Evolutionary conservation across 2,329 filamentous ascomycete genomes (phyloP).

Genomic region (Rutstroemia sp.): DNA sequence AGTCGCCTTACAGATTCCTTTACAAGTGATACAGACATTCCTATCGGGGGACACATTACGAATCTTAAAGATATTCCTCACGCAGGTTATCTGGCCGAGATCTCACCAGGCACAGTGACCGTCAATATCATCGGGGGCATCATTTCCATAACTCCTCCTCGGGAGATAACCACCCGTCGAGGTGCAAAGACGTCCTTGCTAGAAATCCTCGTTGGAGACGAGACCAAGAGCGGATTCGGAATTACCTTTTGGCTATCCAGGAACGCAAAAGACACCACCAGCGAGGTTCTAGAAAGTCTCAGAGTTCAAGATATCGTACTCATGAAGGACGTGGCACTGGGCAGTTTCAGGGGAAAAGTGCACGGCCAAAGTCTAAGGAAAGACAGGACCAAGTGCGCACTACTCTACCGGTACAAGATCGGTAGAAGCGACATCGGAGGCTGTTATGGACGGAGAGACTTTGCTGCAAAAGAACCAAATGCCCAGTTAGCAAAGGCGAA

Average conservation of each 20-base stretch:
- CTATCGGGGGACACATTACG: constrained; percentile 38
- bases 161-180: constrained; percentile 60
- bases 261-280: constrained; percentile 22
- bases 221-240: constrained; percentile 72
- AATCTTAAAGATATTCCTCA: constrained; percentile 65
- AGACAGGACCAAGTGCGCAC: constrained; percentile 59
- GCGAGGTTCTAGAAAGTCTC: constrained; percentile 37
- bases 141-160: constrained; percentile 61
- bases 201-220: constrained; percentile 77
- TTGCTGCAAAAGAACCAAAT: constrained; percentile 31
- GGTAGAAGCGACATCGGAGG: constrained; percentile 47
- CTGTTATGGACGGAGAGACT: constrained; percentile 46
- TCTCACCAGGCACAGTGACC: constrained; percentile 74
- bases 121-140: constrained; percentile 76
- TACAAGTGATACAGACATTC: constrained; percentile 13
- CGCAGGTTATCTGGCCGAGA: constrained; percentile 55
- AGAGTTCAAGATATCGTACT: constrained; percentile 71
- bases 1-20: background rate
- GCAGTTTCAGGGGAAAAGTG: constrained; percentile 67
- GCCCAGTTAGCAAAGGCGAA: constrained; percentile 56
- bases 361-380: constrained; percentile 76
- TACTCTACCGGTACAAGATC: constrained; percentile 52
- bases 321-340: constrained; percentile 70
- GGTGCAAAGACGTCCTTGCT: constrained; percentile 57
- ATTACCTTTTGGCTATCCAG: constrained; percentile 74